Conservation (phyloP, 139 green algal species). For the Asterochloris sp. region DNA sequence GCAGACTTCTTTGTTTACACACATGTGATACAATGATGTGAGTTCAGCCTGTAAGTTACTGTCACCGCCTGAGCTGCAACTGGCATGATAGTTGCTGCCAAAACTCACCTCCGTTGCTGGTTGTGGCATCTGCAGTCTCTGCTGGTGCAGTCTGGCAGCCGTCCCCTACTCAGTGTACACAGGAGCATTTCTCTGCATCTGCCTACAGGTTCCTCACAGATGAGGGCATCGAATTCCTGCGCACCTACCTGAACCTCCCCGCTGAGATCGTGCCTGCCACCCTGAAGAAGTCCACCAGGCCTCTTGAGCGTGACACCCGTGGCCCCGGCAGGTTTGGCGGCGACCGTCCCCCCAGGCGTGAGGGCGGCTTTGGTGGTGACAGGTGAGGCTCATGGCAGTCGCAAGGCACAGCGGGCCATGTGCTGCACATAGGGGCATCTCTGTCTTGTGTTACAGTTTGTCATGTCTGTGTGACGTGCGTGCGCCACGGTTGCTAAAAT, state of each 20-base stretch:
- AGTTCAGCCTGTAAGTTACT: no score
- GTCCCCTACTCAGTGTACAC: neutral
- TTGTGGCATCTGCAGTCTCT: neutral
- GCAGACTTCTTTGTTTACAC: no score
- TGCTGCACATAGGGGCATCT: slow-evolving; percentile 46
- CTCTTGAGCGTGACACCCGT: slow-evolving; percentile 43
- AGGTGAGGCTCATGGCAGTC: slow-evolving; percentile 41
- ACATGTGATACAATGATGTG: no score
- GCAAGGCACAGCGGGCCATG: slow-evolving; percentile 36
- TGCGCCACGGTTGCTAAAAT: no score
- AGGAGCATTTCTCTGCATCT: neutral
- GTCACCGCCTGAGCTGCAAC: no score
- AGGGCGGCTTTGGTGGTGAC: slow-evolving; percentile 42
- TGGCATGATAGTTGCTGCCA: no score
- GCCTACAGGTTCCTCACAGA: slow-evolving; percentile 91
- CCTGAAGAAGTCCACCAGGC: slow-evolving; percentile 91
- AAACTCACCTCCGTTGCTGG: no score
- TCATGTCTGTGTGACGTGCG: no score
- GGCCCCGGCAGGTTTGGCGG: slow-evolving; percentile 19
- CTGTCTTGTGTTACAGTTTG: no score
- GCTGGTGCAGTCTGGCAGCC: neutral
- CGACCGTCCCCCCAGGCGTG: slow-evolving; percentile 38
- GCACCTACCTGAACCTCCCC: slow-evolving; percentile 97
- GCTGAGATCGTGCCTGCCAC: slow-evolving; percentile 91
- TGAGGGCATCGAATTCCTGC: slow-evolving; percentile 96